Conservation (phyloP, 257 asterid genomes). For the Ophiorrhiza pumila region DNA sequence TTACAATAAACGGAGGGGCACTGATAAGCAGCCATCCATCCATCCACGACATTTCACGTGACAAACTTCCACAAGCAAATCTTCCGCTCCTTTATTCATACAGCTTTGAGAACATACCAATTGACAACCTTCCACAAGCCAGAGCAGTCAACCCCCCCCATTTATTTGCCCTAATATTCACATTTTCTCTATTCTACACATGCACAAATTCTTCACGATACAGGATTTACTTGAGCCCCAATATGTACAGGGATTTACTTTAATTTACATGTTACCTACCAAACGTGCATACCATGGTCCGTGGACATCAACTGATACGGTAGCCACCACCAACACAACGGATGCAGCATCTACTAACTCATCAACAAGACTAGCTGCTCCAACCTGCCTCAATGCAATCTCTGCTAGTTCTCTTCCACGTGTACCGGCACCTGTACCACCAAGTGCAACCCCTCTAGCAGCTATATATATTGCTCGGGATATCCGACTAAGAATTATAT, state of each 20-base stretch:
- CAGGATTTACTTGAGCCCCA: conserved; percentile 2
- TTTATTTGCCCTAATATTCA: conserved; percentile 6
- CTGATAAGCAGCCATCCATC: too few relatives aligned
- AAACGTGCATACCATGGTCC: conserved; percentile 74
- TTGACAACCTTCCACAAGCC: too few relatives aligned
- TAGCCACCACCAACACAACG: conserved; percentile 45
- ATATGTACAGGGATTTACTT: conserved; percentile 15
- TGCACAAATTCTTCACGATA: background rate
- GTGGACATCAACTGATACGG: conserved; percentile 64
- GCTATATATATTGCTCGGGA: conserved; percentile 62
- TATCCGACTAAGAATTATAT: conserved; percentile 53
- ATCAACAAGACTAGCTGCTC: conserved; percentile 48
- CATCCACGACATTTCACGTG: too few relatives aligned
- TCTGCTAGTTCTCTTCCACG: conserved; percentile 60
- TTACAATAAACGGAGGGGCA: too few relatives aligned
- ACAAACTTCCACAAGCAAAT: too few relatives aligned
- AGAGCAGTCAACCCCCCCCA: too few relatives aligned
- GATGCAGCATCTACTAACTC: conserved; percentile 56
- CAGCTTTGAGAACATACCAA: too few relatives aligned
- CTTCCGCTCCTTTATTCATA: too few relatives aligned
- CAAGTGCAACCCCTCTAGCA: conserved; percentile 59
- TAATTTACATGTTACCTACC: conserved; percentile 30
- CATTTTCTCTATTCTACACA: background rate
- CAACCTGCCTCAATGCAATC: conserved; percentile 66
- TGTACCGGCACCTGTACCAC: conserved; percentile 50